A percentile compares a stretch with the other conserved stretches of the same genome.
phyloP scores from a whole-genome alignment of 75 land plant genomes.

The Ceratopteris richardii region DNA sequence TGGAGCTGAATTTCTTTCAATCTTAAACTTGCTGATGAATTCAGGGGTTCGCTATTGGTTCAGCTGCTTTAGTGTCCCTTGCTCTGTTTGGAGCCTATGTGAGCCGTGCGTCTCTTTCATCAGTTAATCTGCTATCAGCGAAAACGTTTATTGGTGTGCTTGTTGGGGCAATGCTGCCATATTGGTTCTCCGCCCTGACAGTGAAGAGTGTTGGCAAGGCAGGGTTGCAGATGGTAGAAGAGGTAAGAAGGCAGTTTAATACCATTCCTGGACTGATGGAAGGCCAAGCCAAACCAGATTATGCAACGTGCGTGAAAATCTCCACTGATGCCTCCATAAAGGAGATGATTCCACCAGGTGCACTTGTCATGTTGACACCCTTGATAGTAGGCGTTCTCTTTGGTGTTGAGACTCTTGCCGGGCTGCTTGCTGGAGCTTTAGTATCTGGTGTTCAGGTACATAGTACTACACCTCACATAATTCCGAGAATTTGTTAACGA shows the following conservation, averaged over 20 bases:
- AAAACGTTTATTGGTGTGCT: constrained; percentile 48
- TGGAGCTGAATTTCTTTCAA: not conserved
- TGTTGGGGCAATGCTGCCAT: constrained; percentile 73
- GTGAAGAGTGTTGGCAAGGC: constrained; percentile 75
- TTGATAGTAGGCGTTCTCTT: constrained; percentile 60
- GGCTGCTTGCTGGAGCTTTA: constrained; percentile 58
- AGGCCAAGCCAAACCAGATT: constrained; percentile 55
- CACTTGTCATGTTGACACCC: constrained; percentile 62
- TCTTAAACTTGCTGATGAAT: too few relatives aligned
- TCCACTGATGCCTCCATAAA: constrained; percentile 64
- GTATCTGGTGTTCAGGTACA: constrained; percentile 60
- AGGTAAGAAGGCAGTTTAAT: constrained; percentile 64
- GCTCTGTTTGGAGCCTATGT: constrained; percentile 69
- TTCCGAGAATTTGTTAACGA: too few relatives aligned
- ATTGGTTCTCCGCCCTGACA: constrained; percentile 76
- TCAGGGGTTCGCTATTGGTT: constrained; percentile 68
- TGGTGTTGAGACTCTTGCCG: constrained; percentile 63
- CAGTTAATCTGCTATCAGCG: constrained; percentile 46
- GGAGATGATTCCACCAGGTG: constrained; percentile 70
- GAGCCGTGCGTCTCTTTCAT: constrained; percentile 50
- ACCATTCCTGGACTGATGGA: constrained; percentile 60
- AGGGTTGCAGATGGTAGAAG: constrained; percentile 78
- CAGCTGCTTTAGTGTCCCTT: constrained; percentile 61
- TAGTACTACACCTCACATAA: too few relatives aligned
- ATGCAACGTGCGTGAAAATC: constrained; percentile 61